phyloP scores from a whole-genome alignment of 1,139 yeast genomes.

The Candida sp. region DNA sequence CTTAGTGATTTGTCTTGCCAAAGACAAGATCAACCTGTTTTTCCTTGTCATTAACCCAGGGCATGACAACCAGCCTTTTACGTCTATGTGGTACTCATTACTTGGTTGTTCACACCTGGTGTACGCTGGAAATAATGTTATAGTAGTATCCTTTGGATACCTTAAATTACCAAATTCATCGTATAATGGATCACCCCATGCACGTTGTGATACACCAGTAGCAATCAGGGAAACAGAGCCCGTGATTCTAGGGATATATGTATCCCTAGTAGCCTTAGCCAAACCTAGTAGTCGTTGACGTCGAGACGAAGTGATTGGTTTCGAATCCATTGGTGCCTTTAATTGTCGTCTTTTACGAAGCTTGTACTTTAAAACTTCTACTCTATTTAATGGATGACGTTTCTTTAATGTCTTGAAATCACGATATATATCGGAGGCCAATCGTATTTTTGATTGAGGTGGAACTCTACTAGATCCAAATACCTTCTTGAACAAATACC shows the following conservation, averaged over 20 bases:
- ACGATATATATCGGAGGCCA: slow-evolving; percentile 1
- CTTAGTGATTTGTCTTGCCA: slow-evolving; percentile 70
- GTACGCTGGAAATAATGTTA: slow-evolving; percentile 61
- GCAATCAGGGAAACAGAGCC: slow-evolving; percentile 49
- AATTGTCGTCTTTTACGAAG: not conserved
- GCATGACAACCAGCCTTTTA: slow-evolving; percentile 71
- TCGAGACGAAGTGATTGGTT: slow-evolving; percentile 12
- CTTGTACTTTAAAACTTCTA: not conserved
- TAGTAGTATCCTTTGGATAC: slow-evolving; percentile 35
- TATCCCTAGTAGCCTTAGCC: slow-evolving; percentile 55
- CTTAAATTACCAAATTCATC: slow-evolving; percentile 31
- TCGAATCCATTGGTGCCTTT: not conserved
- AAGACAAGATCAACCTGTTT: slow-evolving; percentile 61
- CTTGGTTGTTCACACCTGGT: slow-evolving; percentile 36
- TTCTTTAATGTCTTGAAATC: slow-evolving; percentile 3
- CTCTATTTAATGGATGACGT: slow-evolving; percentile 1
- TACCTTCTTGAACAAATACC: not conserved
- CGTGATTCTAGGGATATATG: slow-evolving; percentile 50
- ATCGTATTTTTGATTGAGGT: slow-evolving; percentile 1
- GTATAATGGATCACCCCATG: slow-evolving; percentile 26
- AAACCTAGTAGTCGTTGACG: slow-evolving; percentile 44
- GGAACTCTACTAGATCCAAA: not conserved
- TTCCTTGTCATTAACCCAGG: slow-evolving; percentile 73
- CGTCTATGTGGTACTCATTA: slow-evolving; percentile 47
- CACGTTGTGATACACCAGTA: slow-evolving; percentile 38